Evolutionary conservation across 176 grass and related monocot genomes (phyloP).

Genomic region (Oryza australiensis): DNA sequence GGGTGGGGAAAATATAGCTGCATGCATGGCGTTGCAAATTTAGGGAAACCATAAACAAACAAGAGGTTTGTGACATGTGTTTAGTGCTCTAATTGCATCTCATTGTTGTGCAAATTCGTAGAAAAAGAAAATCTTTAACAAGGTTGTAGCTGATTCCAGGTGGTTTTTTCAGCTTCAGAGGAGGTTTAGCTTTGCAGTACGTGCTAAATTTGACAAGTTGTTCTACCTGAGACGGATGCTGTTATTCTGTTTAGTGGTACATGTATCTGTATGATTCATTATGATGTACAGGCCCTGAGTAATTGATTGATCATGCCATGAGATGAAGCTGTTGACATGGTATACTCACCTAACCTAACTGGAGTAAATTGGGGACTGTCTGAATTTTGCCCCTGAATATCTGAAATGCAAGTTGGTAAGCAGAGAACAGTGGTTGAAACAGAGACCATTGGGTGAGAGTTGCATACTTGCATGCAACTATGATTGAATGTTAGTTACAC

Average conservation of each 20-base stretch:
- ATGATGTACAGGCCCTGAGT: background rate
- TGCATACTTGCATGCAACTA: background rate
- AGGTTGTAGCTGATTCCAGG: background rate
- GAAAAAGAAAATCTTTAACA: background rate
- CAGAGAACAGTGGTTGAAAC: slow-evolving; percentile 26
- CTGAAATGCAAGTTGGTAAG: background rate
- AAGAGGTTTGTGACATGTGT: slow-evolving; percentile 14
- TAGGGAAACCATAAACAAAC: slow-evolving; percentile 39
- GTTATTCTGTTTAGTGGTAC: background rate
- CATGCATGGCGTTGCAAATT: slow-evolving; percentile 35
- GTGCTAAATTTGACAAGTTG: background rate
- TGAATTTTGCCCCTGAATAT: background rate
- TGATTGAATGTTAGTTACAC: slow-evolving; percentile 26
- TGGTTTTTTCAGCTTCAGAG: background rate
- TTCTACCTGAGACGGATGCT: background rate
- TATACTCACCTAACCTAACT: background rate
- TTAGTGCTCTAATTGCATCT: background rate
- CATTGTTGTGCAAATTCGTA: background rate
- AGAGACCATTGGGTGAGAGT: slow-evolving; percentile 7
- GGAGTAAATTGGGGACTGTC: background rate
- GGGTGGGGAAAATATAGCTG: background rate
- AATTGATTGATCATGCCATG: background rate
- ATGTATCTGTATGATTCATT: no score
- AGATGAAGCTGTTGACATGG: background rate
- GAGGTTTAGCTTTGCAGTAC: background rate